Evolutionary conservation across 1,284 basidiomycete species (phyloP).

Genomic region (Microbotryum silenes-acaulis): DNA sequence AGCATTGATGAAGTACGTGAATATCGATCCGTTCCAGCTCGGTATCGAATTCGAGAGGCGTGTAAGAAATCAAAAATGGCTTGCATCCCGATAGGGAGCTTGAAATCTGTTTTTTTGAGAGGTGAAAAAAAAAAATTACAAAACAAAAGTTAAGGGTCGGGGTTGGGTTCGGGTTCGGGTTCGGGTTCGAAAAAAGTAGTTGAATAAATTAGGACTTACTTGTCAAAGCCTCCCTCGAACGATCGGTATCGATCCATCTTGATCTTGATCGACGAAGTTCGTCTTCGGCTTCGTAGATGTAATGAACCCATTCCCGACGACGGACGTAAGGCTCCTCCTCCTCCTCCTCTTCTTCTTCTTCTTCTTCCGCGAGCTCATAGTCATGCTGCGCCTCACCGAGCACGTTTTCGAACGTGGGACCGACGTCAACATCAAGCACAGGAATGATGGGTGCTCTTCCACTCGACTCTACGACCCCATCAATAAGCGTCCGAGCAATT

Average conservation of each 20-base stretch:
- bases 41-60: conserved; percentile 20
- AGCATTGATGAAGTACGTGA: not conserved
- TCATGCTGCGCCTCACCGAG: not conserved
- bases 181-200: too few species aligned
- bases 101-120: conserved; percentile 8
- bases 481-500: not conserved
- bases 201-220: conserved; percentile 2
- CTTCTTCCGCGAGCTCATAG: conserved; percentile 4
- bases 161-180: too few species aligned
- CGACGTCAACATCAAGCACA: not conserved
- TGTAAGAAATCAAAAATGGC: conserved; percentile 23
- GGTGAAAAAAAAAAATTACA: not conserved
- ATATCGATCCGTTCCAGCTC: not conserved
- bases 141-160: too few species aligned
- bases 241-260: conserved; percentile 25
- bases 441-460: not conserved
- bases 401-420: not conserved
- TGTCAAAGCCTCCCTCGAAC: conserved; percentile 14
- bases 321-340: not conserved
- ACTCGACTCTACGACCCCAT: not conserved
- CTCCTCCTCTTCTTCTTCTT: conserved; percentile 7
- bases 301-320: conserved; percentile 2
- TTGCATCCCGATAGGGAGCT: conserved; percentile 9
- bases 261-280: conserved; percentile 12
- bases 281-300: conserved; percentile 14